These are phyloP conservation scores for Venturia aucupariae DNA, from an alignment of 2,329 filamentous ascomycete genomes.

Conservation along the genomic window DNA sequence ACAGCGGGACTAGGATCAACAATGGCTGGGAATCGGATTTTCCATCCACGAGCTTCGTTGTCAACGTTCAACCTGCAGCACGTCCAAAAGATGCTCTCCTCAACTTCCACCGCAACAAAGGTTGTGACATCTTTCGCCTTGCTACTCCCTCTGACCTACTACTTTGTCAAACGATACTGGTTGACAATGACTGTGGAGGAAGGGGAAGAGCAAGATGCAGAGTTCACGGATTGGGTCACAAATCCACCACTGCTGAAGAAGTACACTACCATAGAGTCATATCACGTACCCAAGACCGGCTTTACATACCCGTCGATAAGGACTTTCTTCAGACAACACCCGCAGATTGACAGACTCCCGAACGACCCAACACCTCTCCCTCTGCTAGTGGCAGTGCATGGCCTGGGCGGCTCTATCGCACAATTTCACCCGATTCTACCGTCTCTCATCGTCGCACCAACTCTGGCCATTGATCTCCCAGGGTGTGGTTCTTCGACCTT, in stretches of 20 bases:
- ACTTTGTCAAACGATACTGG: background rate
- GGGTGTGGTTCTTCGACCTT: conserved; percentile 80
- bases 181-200: background rate
- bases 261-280: conserved; percentile 61
- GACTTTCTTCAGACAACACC: conserved; percentile 74
- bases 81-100: background rate
- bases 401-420: conserved; percentile 81
- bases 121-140: background rate
- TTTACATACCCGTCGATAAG: conserved; percentile 67
- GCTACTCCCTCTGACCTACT: background rate
- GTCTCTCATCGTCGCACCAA: conserved; percentile 71
- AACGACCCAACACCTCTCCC: conserved; percentile 60
- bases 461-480: conserved; percentile 80
- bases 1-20: background rate
- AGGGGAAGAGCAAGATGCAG: background rate
- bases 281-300: conserved; percentile 55
- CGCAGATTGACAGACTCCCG: conserved; percentile 73
- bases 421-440: conserved; percentile 78
- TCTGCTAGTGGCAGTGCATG: conserved; percentile 83
- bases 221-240: background rate
- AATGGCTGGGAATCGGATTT: background rate
- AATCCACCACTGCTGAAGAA: conserved; percentile 76
- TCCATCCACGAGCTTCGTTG: background rate
- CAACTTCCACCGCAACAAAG: background rate
- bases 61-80: background rate